Evolutionary conservation across 306 rosid genomes (phyloP).

Genomic region (Prunus mongolica): DNA sequence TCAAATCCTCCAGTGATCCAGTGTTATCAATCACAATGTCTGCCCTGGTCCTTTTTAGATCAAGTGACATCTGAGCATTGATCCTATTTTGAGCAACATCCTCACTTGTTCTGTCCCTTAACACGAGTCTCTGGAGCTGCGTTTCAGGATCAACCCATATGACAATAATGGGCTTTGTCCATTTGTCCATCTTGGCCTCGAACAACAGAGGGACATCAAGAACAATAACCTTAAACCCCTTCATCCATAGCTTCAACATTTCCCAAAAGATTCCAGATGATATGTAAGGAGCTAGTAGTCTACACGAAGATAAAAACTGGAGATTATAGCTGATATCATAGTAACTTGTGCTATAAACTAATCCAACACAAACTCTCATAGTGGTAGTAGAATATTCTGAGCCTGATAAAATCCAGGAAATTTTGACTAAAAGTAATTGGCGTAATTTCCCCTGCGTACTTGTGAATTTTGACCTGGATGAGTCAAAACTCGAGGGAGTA

Average conservation of each 20-base stretch:
- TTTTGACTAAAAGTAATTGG: neutral
- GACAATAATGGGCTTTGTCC: constrained; percentile 79
- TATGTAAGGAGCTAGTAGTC: constrained; percentile 76
- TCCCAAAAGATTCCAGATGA: constrained; percentile 77
- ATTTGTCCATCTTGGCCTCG: constrained; percentile 75
- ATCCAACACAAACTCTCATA: neutral
- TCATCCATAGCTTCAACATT: constrained; percentile 69
- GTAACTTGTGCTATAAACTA: neutral
- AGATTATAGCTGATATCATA: constrained; percentile 13
- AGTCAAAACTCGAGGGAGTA: neutral
- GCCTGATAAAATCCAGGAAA: neutral
- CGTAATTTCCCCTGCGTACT: neutral
- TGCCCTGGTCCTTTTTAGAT: constrained; percentile 56
- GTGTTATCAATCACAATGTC: constrained; percentile 68
- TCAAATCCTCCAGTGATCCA: constrained; percentile 69
- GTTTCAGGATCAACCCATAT: constrained; percentile 89
- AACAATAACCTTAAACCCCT: constrained; percentile 72
- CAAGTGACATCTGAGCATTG: constrained; percentile 77
- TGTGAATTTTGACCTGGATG: neutral
- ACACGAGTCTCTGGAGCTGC: constrained; percentile 60
- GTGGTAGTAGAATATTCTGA: neutral
- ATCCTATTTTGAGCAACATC: constrained; percentile 64
- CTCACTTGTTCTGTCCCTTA: constrained; percentile 50
- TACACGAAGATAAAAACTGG: constrained; percentile 30
- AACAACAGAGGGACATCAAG: constrained; percentile 81